Conservation (phyloP, 768 basidiomycete genomes). For the Mycena pura region DNA sequence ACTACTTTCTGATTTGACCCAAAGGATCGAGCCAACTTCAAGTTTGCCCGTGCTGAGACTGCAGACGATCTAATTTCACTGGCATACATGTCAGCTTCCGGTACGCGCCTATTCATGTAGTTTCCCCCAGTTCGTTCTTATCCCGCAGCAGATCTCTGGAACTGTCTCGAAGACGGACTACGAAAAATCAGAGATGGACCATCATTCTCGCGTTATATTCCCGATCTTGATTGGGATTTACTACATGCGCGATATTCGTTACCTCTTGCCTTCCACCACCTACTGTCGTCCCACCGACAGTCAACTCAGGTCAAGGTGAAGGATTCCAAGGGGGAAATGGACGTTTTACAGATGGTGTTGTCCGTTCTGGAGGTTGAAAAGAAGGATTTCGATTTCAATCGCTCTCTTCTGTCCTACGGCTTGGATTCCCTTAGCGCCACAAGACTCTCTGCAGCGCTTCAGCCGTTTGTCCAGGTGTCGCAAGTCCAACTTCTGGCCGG, state of each 20-base stretch:
- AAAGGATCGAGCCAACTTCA: too few species aligned
- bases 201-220: not conserved
- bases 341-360: not conserved
- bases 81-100: too few species aligned
- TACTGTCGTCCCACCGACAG: too few species aligned
- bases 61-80: too few species aligned
- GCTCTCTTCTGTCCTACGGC: not conserved
- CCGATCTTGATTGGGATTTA: not conserved
- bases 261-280: not conserved
- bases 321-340: not conserved
- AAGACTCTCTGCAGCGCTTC: not conserved
- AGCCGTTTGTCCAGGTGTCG: not conserved
- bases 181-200: not conserved
- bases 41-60: too few species aligned
- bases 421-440: not conserved
- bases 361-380: not conserved
- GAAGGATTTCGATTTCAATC: not conserved
- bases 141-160: not conserved
- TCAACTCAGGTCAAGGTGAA: too few species aligned
- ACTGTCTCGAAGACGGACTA: not conserved
- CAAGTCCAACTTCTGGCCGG: constrained; percentile 6
- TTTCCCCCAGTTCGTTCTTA: too few species aligned
- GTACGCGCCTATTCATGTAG: too few species aligned
- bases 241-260: not conserved
- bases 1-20: too few species aligned